Base-by-base conservation (phyloP, 106 monocot species). In the Gastrodia elata region DNA sequence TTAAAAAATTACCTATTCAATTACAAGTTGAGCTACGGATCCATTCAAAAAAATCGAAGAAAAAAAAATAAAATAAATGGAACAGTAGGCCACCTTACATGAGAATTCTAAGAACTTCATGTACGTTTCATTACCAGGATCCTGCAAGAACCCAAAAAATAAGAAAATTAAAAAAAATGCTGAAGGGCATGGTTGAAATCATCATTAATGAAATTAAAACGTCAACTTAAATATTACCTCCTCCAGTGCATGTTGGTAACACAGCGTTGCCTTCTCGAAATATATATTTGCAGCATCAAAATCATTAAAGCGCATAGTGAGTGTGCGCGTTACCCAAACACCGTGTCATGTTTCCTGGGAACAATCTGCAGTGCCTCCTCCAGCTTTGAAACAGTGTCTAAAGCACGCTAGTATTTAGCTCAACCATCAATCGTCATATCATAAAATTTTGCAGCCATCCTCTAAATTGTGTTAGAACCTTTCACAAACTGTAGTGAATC, bases 311-410 rank as follows among this genome's bases (percentile, higher is more conserved):
- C 0, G 85, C 95, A 59, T 84, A 85, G 26, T 85, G 85, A 10
- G 92, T 92, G 71, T 86, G 84, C 4, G 95, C 95, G 71, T 92
- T 96, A 16, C 95, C 95, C 70, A 96, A 71, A 78, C 92, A 92
- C 95, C 95, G 95, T 64, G 58, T 92, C 87, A 26, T 87, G 89
- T 76, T 88, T 92, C 34, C 68, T 80, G 2, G 95, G 95, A 82
- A 81, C 80, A 40, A 92, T 71, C 38, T 76, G 77, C 73, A 96
- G 61, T 2, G 95, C 92, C 65, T 92, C 85, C 76, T 96, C 95
- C 82, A 96, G 56, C 80, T 86, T 92, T 0, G 82, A 74, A 64
- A 86, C 44, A 39, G 89, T 83, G 68, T 96, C 95, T 96, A 65
- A 11, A 41, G 16, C 28, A 24, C 13, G 13, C 9, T 4, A 40